Conservation (phyloP, 371 early-diverging fungal species). For the Actinomortierella ambigua region DNA sequence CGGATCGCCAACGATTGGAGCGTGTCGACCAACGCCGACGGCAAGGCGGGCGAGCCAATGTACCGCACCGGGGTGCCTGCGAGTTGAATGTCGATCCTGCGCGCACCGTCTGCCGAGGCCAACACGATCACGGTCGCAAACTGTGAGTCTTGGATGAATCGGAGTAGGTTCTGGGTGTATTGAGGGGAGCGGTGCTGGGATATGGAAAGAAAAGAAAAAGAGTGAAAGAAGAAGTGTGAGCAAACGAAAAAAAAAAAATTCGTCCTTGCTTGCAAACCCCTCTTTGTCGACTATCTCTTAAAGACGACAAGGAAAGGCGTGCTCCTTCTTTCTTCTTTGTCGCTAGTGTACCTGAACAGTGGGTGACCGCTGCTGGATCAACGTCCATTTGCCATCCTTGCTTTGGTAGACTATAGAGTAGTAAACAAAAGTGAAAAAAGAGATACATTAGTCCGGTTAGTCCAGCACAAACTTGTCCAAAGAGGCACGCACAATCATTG, state of each 20-base stretch:
- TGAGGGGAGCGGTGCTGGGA: slow-evolving; percentile 17
- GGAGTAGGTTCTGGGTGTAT: slow-evolving; percentile 30
- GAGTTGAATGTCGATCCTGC: slow-evolving; percentile 68
- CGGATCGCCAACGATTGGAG: slow-evolving; percentile 10
- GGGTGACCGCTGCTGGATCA: slow-evolving; percentile 66
- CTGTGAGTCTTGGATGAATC: slow-evolving; percentile 54
- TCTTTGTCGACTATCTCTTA: too few species aligned
- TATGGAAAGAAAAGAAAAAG: not conserved
- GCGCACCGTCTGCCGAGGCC: slow-evolving; percentile 73
- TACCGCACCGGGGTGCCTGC: slow-evolving; percentile 45
- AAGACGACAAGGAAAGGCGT: not conserved
- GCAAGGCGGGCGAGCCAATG: slow-evolving; percentile 17
- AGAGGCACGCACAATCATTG: not conserved
- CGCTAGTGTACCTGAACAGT: slow-evolving; percentile 47
- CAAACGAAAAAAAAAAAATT: too few species aligned
- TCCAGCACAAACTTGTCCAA: slow-evolving; percentile 3
- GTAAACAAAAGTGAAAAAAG: too few species aligned
- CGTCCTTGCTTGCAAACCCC: too few species aligned
- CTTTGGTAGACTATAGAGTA: slow-evolving; percentile 56
- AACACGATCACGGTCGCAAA: slow-evolving; percentile 65
- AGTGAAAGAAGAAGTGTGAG: slow-evolving; percentile 11
- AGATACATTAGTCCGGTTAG: too few species aligned
- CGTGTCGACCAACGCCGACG: slow-evolving; percentile 8
- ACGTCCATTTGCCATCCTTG: slow-evolving; percentile 56
- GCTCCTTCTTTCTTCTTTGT: not conserved